phyloP scores from a whole-genome alignment of 2,329 filamentous ascomycete genomes.

The Hypoxylon sp. region DNA sequence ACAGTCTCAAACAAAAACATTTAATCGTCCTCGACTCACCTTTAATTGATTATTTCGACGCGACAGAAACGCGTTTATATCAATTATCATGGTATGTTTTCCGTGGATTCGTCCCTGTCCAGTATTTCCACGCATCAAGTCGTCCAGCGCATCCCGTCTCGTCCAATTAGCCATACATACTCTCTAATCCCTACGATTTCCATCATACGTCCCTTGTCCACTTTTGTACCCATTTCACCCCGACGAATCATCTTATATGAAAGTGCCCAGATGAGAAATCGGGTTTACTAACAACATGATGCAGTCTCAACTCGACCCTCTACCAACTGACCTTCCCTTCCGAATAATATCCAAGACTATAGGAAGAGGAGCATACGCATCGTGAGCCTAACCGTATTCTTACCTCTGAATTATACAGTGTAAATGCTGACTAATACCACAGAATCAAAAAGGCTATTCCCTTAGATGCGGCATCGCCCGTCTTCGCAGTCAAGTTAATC shows the following conservation, averaged over 20 bases:
- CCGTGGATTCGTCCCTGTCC: slow-evolving; percentile 12
- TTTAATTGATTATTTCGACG: slow-evolving; percentile 43
- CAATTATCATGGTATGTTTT: slow-evolving; percentile 43
- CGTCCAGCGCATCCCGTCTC: neutral
- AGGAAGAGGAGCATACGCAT: slow-evolving; percentile 96
- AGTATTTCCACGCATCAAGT: slow-evolving; percentile 6
- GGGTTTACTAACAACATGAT: slow-evolving; percentile 61
- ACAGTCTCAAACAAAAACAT: slow-evolving; percentile 43
- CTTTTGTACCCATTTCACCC: slow-evolving; percentile 17
- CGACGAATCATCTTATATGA: slow-evolving; percentile 28
- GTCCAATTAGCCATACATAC: slow-evolving; percentile 3
- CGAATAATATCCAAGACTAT: slow-evolving; percentile 97
- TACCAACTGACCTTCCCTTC: slow-evolving; percentile 90
- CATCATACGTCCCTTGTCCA: slow-evolving; percentile 15
- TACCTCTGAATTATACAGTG: slow-evolving; percentile 16
- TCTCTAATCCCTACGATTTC: slow-evolving; percentile 4
- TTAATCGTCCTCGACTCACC: slow-evolving; percentile 33
- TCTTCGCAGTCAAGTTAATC: slow-evolving; percentile 99
- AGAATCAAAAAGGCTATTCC: slow-evolving; percentile 96
- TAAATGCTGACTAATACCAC: slow-evolving; percentile 43
- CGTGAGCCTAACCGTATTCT: slow-evolving; percentile 69
- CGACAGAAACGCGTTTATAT: slow-evolving; percentile 36
- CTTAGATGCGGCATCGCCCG: slow-evolving; percentile 74
- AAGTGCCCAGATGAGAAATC: slow-evolving; percentile 11
- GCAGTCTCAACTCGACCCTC: slow-evolving; percentile 89